Evolutionary conservation across 176 grass and related monocot species (phyloP).

Genomic region (Avena atlantica): DNA sequence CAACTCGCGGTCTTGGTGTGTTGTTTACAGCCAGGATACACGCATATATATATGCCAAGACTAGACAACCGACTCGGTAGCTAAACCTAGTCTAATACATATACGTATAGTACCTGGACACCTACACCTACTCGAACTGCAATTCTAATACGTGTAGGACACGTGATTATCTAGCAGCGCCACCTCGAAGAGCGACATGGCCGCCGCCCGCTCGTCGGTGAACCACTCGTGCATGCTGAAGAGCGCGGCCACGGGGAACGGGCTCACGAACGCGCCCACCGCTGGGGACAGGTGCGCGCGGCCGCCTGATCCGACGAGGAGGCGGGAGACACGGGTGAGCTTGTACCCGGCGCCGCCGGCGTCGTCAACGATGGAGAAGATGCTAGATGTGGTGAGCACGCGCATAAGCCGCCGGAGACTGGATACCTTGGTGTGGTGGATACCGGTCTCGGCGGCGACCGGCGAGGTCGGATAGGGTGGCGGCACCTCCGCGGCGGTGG

Average conservation of each 20-base stretch:
- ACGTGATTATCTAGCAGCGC: too few relatives aligned
- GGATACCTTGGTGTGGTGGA: not conserved
- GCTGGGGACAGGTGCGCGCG: accelerated
- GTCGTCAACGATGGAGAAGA: not conserved
- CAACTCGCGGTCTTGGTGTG: too few relatives aligned
- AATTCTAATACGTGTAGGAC: too few relatives aligned
- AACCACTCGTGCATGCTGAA: slow-evolving; percentile 27
- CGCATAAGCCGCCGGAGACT: not conserved
- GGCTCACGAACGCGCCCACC: not conserved
- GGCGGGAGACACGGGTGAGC: not conserved
- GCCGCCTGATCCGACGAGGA: not conserved
- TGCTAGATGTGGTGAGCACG: not conserved
- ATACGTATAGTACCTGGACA: too few relatives aligned
- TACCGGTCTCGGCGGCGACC: not conserved
- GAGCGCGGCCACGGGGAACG: not conserved
- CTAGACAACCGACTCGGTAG: too few relatives aligned
- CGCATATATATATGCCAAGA: too few relatives aligned
- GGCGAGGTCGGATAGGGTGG: not conserved
- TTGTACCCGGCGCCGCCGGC: not conserved
- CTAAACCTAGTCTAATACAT: too few relatives aligned
- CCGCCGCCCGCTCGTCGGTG: not conserved
- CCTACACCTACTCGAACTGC: too few relatives aligned
- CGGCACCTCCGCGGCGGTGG: not conserved
- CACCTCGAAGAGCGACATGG: not conserved
- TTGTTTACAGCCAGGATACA: too few relatives aligned